Conservation (phyloP, 2,329 filamentous ascomycete species). For the Ramichloridium luteum region DNA sequence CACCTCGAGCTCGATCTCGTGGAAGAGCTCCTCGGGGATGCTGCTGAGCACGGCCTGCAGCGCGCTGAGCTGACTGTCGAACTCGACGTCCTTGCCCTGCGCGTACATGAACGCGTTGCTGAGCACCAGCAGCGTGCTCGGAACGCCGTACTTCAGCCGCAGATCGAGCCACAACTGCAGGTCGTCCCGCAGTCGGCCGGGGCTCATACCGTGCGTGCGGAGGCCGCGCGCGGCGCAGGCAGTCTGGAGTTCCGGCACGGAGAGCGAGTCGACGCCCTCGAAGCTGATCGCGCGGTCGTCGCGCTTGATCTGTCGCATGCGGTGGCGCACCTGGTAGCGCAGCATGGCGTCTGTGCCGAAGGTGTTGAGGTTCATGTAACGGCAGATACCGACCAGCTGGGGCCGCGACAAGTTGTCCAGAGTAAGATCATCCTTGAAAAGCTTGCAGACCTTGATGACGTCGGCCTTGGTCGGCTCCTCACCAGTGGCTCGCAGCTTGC, state of each 20-base stretch:
- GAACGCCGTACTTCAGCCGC: constrained; percentile 85
- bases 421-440: constrained; percentile 95
- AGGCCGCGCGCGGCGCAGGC: constrained; percentile 87
- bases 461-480: constrained; percentile 80
- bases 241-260: constrained; percentile 84
- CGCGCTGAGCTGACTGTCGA: constrained; percentile 81
- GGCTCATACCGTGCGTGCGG: constrained; percentile 82
- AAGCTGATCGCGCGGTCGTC: constrained; percentile 90
- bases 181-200: constrained; percentile 75
- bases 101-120: constrained; percentile 98
- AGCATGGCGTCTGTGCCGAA: constrained; percentile 98
- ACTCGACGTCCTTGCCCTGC: constrained; percentile 70
- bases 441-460: constrained; percentile 97
- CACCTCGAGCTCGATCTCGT: constrained; percentile 97
- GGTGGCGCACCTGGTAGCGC: constrained; percentile 89
- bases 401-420: constrained; percentile 93
- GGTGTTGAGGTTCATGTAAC: constrained; percentile 94
- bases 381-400: constrained; percentile 93
- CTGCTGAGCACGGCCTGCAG: constrained; percentile 83
- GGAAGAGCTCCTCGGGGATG: constrained; percentile 96
- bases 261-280: constrained; percentile 85
- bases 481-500: constrained; percentile 82
- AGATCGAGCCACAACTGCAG: constrained; percentile 90
- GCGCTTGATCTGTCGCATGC: constrained; percentile 98
- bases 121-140: constrained; percentile 85